Percentiles rank a stretch among this genome's conserved stretches.
Conservation (phyloP, 2,329 filamentous ascomycete species). For the Verticillium nonalfalfae region DNA sequence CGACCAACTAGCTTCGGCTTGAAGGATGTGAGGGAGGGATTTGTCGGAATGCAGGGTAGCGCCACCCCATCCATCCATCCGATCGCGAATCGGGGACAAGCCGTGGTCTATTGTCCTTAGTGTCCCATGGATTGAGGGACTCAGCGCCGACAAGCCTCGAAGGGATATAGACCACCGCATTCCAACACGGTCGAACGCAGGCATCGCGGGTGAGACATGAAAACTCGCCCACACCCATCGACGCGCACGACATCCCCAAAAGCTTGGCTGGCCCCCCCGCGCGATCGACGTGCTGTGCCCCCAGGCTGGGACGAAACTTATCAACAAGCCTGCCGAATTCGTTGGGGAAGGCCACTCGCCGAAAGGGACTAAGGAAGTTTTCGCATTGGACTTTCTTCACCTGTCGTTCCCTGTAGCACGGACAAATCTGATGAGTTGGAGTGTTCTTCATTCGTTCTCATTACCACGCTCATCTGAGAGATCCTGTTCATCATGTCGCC, state of each 20-base stretch:
- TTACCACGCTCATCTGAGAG: neutral
- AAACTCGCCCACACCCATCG: neutral
- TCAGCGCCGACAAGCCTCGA: neutral
- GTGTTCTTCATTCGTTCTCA: neutral
- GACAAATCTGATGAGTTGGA: neutral
- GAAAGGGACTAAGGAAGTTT: neutral
- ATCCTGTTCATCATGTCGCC: conserved; percentile 7
- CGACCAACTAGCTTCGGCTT: neutral
- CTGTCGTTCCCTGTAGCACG: neutral
- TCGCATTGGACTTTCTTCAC: neutral
- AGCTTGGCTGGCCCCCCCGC: neutral
- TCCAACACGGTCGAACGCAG: neutral
- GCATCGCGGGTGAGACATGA: neutral
- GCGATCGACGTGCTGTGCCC: neutral
- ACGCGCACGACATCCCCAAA: neutral
- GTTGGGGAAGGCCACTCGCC: neutral
- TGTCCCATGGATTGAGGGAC: too few relatives aligned
- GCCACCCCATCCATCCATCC: neutral
- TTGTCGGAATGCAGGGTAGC: neutral
- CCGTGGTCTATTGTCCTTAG: too few relatives aligned
- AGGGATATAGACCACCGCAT: neutral
- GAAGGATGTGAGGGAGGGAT: neutral
- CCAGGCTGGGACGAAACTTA: neutral
- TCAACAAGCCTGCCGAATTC: neutral
- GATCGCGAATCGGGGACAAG: neutral